These are phyloP conservation scores for Hypoxylon sp. DNA, from an alignment of 2,329 filamentous ascomycete species.

Conservation along the genomic window DNA sequence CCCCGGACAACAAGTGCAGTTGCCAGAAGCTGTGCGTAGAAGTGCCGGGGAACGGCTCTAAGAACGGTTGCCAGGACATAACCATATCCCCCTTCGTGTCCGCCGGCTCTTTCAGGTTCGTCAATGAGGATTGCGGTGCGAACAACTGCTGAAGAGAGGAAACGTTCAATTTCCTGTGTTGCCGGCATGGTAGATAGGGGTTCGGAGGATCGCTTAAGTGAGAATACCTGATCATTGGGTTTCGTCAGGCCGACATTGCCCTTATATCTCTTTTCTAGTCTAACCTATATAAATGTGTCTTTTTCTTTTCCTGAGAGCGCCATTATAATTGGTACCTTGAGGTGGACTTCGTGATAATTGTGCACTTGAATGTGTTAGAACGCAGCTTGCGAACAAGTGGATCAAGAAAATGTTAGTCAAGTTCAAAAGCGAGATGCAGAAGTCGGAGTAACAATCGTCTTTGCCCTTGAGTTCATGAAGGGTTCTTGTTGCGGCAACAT, in stretches of 20 bases:
- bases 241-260: background rate
- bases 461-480: too few species aligned
- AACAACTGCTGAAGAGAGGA: background rate
- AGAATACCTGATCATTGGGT: background rate
- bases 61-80: background rate
- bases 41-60: background rate
- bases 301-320: too few species aligned
- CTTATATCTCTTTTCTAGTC: background rate
- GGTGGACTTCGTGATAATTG: background rate
- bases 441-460: too few species aligned
- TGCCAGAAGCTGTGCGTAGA: background rate
- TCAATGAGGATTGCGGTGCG: background rate
- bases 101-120: background rate
- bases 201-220: background rate
- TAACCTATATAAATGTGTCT: too few species aligned
- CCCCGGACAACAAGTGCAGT: background rate
- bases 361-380: background rate
- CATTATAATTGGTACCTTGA: background rate
- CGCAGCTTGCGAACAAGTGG: background rate
- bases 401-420: too few species aligned
- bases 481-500: too few species aligned
- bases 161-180: background rate
- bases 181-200: background rate
- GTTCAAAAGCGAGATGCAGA: too few species aligned
- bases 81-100: background rate